Evolutionary conservation across 169 alveolate species (phyloP).

Genomic region (Plasmodium inui): DNA sequence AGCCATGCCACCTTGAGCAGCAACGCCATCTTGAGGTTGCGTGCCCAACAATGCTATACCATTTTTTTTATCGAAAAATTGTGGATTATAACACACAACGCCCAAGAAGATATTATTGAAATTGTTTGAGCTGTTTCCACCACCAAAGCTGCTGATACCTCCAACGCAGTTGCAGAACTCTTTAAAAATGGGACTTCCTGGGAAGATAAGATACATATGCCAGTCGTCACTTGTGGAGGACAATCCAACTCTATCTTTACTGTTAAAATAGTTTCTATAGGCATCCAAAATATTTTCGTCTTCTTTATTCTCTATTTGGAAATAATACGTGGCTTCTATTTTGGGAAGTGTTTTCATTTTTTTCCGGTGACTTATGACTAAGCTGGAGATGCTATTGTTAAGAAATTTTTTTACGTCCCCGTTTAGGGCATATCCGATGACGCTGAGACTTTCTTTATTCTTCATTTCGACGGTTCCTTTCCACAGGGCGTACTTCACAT

Average conservation of each 20-base stretch:
- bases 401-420: slow-evolving; percentile 25
- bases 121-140: neutral
- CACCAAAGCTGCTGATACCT: neutral
- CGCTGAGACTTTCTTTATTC: slow-evolving; percentile 40
- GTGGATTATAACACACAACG: slow-evolving; percentile 61
- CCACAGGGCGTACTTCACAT: slow-evolving; percentile 28
- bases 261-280: slow-evolving; percentile 70
- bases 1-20: neutral
- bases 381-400: slow-evolving; percentile 17
- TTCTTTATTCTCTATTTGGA: slow-evolving; percentile 50
- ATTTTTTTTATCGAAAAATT: slow-evolving; percentile 12
- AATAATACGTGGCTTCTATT: slow-evolving; percentile 61
- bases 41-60: neutral
- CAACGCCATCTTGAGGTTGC: neutral
- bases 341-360: slow-evolving; percentile 49
- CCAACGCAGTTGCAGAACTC: slow-evolving; percentile 4
- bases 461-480: slow-evolving; percentile 62
- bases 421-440: slow-evolving; percentile 44
- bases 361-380: slow-evolving; percentile 66
- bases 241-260: slow-evolving; percentile 73
- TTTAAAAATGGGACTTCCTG: slow-evolving; percentile 60
- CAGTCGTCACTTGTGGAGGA: slow-evolving; percentile 61
- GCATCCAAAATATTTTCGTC: slow-evolving; percentile 53
- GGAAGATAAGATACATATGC: slow-evolving; percentile 67
- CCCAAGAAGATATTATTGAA: slow-evolving; percentile 51